Evolutionary conservation across 2,329 filamentous ascomycete genomes (phyloP), one percentile per base, ranked within the genome.

Genomic region (Phoma sp.): DNA sequence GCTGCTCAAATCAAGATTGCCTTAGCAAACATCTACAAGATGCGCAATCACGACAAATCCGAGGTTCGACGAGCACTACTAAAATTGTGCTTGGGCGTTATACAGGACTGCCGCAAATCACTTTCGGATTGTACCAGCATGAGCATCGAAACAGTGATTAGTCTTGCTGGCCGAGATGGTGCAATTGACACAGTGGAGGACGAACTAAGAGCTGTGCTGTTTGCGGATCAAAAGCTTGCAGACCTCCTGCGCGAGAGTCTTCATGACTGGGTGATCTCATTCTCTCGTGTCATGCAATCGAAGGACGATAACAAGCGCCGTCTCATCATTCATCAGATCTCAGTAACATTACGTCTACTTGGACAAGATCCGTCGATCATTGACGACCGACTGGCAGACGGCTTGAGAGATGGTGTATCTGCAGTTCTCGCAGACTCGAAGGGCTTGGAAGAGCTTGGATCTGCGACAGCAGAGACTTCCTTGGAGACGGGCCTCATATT

Each of bases 231-330:
- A 1, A 78, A 83, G 42, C 80, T 93, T 2, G 77, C 82, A 3
- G 86, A 89, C 18, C 77, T 84, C 2, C 78, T 93, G 21, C 90
- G 91, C 63, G 83, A 82, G 23, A 88, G 85, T 1, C 81, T 96
- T 1, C 90, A 93, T 71, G 87, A 87, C 46, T 97, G 93, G 92
- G 83, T 93, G 20, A 85, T 86, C 2, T 88, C 91, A 33, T 82
- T 99, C 15, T 88, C 93, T 5, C 84, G 92, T 14, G 76, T 91
- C 12, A 93, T 97, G 86, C 91, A 93, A 71, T 85, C 87, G 7
- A 89, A 87, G 61, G 92, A 98, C 65, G 92, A 96, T 62, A 81
- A 81, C n/a, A 80, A 83, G 23, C 96, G 96, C 71, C 82, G 86
- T 57, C 83, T 84, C 49, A 86, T 88, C 2, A 83, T 98, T 21